Percentiles rank a stretch among this genome's conserved stretches.
phyloP scores from a whole-genome alignment of 139 green algal species.

The Micromonas commoda region DNA sequence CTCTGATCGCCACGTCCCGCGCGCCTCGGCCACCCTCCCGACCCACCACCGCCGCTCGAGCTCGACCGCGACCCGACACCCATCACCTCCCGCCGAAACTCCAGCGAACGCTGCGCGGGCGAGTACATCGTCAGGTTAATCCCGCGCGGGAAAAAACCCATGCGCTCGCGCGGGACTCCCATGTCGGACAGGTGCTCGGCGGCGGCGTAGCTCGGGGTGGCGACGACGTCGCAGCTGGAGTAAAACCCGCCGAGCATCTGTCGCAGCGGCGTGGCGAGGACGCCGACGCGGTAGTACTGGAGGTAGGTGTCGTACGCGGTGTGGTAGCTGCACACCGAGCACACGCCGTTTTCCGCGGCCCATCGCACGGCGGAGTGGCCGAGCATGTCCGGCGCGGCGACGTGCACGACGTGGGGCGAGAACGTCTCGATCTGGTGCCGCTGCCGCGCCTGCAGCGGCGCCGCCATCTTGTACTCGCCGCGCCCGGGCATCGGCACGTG shows the following conservation, averaged over 20 bases:
- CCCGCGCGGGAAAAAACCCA: constrained; percentile 24
- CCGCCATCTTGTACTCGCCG: constrained; percentile 19
- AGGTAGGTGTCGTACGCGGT: constrained; percentile 23
- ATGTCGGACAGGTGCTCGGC: neutral
- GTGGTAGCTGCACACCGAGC: constrained; percentile 23
- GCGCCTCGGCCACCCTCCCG: neutral
- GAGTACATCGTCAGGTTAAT: constrained; percentile 1
- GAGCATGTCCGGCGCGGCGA: constrained; percentile 16
- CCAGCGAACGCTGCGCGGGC: neutral
- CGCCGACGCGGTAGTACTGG: constrained; percentile 3
- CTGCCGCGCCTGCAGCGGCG: constrained; percentile 7
- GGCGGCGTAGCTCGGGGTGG: constrained; percentile 2
- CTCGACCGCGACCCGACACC: neutral
- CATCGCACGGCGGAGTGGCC: constrained; percentile 12
- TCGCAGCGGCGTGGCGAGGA: neutral
- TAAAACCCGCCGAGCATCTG: constrained; percentile 11
- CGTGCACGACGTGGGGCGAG: constrained; percentile 15
- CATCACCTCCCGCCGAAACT: neutral
- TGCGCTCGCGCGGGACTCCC: neutral
- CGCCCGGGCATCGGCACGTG: neutral
- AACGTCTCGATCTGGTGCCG: neutral
- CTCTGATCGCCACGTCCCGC: neutral
- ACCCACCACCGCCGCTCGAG: neutral
- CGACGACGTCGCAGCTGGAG: constrained; percentile 9
- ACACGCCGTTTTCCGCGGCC: constrained; percentile 3